These are phyloP conservation scores for Stevia rebaudiana DNA, from an alignment of 140 eudicot genomes.

Conservation along the genomic window DNA sequence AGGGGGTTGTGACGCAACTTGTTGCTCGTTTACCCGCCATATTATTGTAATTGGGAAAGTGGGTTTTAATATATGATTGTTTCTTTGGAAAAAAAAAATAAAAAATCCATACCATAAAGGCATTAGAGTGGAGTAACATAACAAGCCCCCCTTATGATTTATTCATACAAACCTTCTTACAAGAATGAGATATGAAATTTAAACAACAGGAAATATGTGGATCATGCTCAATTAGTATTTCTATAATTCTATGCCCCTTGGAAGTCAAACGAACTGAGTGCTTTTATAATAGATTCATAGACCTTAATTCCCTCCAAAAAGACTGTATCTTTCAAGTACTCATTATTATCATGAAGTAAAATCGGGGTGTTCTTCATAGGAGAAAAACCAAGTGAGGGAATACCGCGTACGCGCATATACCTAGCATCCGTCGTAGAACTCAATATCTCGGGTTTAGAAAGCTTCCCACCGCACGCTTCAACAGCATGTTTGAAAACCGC, in stretches of 20 bases:
- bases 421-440: conserved; percentile 84
- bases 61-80: too few species aligned
- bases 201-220: too few species aligned
- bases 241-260: conserved; percentile 9
- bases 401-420: conserved; percentile 56
- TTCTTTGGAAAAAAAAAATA: too few species aligned
- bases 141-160: too few species aligned
- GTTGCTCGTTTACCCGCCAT: too few species aligned
- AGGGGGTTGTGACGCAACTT: too few species aligned
- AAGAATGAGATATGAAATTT: too few species aligned
- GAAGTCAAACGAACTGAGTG: conserved; percentile 46
- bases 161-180: too few species aligned
- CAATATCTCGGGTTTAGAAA: conserved; percentile 67
- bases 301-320: conserved; percentile 81
- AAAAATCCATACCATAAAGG: too few species aligned
- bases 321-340: conserved; percentile 54
- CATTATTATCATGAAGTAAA: conserved; percentile 84
- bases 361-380: conserved; percentile 90
- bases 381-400: conserved; percentile 79
- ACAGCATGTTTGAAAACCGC: conserved; percentile 58
- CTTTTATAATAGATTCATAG: conserved; percentile 67
- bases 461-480: conserved; percentile 50
- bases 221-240: too few species aligned
- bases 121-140: too few species aligned
- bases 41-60: too few species aligned